A percentile compares a stretch with the other conserved stretches of the same genome.
These are phyloP conservation scores for Globisporangium emineosum DNA, from an alignment of 352 stramenopile species.

Conservation along the genomic window DNA sequence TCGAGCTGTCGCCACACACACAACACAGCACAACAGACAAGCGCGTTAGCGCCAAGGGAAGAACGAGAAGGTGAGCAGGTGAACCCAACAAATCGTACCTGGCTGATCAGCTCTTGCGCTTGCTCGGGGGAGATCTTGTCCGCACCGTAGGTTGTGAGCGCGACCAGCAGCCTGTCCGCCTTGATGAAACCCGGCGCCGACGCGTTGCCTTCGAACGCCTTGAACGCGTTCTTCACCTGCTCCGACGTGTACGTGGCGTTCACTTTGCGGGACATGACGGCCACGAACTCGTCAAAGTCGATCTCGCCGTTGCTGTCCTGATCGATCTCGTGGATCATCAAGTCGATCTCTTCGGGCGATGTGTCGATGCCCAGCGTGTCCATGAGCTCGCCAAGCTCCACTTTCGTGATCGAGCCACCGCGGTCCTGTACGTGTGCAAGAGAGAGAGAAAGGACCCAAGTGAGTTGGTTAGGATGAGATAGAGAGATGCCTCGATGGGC, in stretches of 20 bases:
- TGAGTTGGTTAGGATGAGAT: not conserved
- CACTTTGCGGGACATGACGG: constrained; percentile 93
- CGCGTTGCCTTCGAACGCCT: constrained; percentile 64
- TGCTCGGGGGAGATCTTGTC: constrained; percentile 90
- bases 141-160: constrained; percentile 88
- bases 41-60: not conserved
- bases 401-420: constrained; percentile 92
- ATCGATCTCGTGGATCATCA: constrained; percentile 96
- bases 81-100: constrained; percentile 38
- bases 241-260: constrained; percentile 92
- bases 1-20: constrained; percentile 69
- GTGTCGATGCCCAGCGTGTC: constrained; percentile 93
- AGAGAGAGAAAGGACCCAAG: not conserved
- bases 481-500: no score
- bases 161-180: constrained; percentile 78
- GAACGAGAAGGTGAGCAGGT: not conserved
- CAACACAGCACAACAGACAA: constrained; percentile 3
- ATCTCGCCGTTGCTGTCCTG: constrained; percentile 94
- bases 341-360: constrained; percentile 90
- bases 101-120: constrained; percentile 88
- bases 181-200: constrained; percentile 77
- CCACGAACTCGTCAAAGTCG: constrained; percentile 95
- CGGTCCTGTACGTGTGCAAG: constrained; percentile 63
- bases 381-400: constrained; percentile 93
- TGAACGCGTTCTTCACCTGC: constrained; percentile 91